Conservation (phyloP, 1,139 yeast species). For the Magnusiomyces fungicola region DNA sequence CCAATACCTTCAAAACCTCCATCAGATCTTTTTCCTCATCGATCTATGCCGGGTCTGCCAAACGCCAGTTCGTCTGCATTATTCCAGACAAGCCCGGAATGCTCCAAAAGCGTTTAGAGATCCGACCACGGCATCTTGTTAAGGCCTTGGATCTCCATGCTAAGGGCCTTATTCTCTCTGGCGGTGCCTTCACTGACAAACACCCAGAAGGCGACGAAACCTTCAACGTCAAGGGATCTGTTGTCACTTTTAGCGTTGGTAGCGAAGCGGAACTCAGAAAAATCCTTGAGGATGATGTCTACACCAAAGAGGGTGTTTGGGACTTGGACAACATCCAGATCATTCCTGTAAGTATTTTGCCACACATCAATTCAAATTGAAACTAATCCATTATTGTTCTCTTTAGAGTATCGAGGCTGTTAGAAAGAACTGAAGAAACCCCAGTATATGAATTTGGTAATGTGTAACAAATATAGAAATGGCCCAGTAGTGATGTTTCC, state of each 20-base stretch:
- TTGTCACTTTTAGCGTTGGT: conserved; percentile 55
- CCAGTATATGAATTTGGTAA: too few species aligned
- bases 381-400: too few species aligned
- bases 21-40: too few species aligned
- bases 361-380: too few species aligned
- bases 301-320: conserved; percentile 65
- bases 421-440: too few species aligned
- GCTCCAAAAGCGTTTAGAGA: conserved; percentile 29
- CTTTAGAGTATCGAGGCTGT: too few species aligned
- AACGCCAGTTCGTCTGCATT: conserved; percentile 4
- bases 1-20: too few species aligned
- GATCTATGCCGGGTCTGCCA: too few species aligned
- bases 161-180: conserved; percentile 52
- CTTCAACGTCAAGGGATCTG: conserved; percentile 58
- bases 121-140: conserved; percentile 53
- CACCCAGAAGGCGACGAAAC: conserved; percentile 40
- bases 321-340: conserved; percentile 57
- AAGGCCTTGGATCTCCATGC: conserved; percentile 46
- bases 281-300: conserved; percentile 55
- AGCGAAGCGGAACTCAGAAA: conserved; percentile 57
- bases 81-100: conserved; percentile 2
- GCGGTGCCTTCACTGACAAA: conserved; percentile 41
- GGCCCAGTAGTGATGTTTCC: too few species aligned
- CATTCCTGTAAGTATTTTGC: conserved; percentile 39
- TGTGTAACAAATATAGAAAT: too few species aligned